Conservation (phyloP, 371 early-diverging fungal species). For the Haplosporangium sp. region DNA sequence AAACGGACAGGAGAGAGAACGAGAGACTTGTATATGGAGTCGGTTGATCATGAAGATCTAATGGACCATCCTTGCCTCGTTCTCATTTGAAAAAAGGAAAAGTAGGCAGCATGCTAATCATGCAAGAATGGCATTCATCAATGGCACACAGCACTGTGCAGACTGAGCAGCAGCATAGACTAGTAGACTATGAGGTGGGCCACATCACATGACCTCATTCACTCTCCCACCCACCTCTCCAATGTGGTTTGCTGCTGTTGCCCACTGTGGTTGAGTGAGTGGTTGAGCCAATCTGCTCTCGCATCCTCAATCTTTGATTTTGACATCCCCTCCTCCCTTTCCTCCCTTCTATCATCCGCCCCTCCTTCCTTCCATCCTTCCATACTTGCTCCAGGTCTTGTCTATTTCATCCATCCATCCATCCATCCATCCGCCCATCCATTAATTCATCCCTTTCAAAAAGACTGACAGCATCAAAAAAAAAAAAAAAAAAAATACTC, state of each 20-base stretch:
- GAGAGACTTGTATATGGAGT: not conserved
- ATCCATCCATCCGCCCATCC: not conserved
- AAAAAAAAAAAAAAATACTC: constrained; percentile 59
- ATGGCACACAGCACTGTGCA: too few species aligned
- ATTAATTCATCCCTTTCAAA: not conserved
- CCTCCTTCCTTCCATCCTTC: not conserved
- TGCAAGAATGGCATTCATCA: too few species aligned
- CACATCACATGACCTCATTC: too few species aligned
- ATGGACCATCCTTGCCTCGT: too few species aligned
- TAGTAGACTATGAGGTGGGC: too few species aligned
- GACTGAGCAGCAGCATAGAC: too few species aligned
- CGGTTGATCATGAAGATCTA: too few species aligned
- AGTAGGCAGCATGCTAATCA: not conserved
- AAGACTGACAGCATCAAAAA: constrained; percentile 8
- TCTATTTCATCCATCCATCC: too few species aligned
- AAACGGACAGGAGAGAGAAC: not conserved
- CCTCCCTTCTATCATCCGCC: not conserved
- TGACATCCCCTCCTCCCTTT: not conserved
- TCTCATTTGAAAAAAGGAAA: not conserved
- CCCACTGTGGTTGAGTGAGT: not conserved
- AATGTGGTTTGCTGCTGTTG: not conserved
- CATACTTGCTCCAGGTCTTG: too few species aligned
- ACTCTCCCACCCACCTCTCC: not conserved
- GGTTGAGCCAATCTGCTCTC: not conserved
- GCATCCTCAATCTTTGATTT: not conserved